Conservation (phyloP, 225 moss, liverwort and hornwort species). For the Pseudisothecium myosuroides region DNA sequence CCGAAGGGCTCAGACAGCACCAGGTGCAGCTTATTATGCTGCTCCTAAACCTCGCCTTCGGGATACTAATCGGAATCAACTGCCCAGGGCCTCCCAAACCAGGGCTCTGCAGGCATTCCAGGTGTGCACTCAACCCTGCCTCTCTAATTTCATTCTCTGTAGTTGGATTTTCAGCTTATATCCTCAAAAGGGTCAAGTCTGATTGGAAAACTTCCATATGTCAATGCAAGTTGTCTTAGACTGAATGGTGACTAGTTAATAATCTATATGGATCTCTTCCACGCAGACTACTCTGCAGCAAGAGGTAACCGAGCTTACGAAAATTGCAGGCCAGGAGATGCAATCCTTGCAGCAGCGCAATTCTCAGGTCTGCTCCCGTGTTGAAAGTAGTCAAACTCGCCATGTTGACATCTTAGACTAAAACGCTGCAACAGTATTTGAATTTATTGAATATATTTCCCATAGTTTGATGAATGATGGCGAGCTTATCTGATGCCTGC, state of each 20-base stretch:
- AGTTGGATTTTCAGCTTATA: not conserved
- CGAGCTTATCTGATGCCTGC: not conserved
- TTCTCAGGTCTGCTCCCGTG: conserved; percentile 18
- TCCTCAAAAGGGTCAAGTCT: not conserved
- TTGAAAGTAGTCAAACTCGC: not conserved
- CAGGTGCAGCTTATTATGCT: not conserved
- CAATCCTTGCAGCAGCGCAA: conserved; percentile 14
- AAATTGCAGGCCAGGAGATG: conserved; percentile 19
- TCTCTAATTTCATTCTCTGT: not conserved
- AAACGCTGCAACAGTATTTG: not conserved
- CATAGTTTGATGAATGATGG: not conserved
- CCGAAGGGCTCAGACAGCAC: not conserved
- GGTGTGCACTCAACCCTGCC: not conserved
- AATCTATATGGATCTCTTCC: not conserved
- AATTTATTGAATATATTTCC: not conserved
- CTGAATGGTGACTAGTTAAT: not conserved
- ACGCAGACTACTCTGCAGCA: conserved; percentile 33
- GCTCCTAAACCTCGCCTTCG: not conserved
- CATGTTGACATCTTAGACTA: not conserved
- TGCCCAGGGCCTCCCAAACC: not conserved
- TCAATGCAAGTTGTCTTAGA: not conserved
- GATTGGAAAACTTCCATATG: not conserved
- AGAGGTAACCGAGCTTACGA: conserved; percentile 27
- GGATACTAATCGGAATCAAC: not conserved
- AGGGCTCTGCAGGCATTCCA: conserved; percentile 37